Conservation (phyloP, 2,329 filamentous ascomycete species). For the Moelleriella libera region DNA sequence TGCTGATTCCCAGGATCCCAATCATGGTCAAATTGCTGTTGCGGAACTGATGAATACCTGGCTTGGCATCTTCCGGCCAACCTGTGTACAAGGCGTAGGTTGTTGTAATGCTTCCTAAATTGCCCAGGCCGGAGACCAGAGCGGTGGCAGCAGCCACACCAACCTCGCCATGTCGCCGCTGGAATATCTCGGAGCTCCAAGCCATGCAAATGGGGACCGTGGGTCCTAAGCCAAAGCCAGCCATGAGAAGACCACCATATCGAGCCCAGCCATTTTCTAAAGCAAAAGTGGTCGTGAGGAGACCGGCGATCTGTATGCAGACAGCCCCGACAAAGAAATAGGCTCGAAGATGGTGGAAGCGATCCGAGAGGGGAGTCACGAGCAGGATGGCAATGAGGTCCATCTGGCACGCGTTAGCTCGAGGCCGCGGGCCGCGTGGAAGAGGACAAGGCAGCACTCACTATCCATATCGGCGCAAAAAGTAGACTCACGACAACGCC, state of each 20-base stretch:
- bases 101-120: conserved; percentile 72
- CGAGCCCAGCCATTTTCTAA: conserved; percentile 61
- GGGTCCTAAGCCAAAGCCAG: conserved; percentile 80
- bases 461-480: conserved; percentile 86
- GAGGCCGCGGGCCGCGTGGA: background rate
- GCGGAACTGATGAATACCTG: conserved; percentile 57
- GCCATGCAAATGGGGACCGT: conserved; percentile 91
- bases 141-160: conserved; percentile 78
- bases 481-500: conserved; percentile 67
- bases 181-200: conserved; percentile 85
- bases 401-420: conserved; percentile 37
- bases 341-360: conserved; percentile 68
- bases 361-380: conserved; percentile 73
- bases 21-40: conserved; percentile 83
- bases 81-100: conserved; percentile 84
- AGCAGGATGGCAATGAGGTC: conserved; percentile 78
- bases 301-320: conserved; percentile 66
- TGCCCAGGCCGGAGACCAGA: conserved; percentile 75
- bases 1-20: conserved; percentile 67
- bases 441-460: conserved; percentile 25
- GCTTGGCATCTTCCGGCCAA: conserved; percentile 62
- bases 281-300: conserved; percentile 67
- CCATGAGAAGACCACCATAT: conserved; percentile 78
- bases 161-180: conserved; percentile 76
- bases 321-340: conserved; percentile 68